Percentiles rank a stretch among this genome's conserved stretches.
Conservation (phyloP, 164 flowering plant species). For the Aristolochia californica region DNA sequence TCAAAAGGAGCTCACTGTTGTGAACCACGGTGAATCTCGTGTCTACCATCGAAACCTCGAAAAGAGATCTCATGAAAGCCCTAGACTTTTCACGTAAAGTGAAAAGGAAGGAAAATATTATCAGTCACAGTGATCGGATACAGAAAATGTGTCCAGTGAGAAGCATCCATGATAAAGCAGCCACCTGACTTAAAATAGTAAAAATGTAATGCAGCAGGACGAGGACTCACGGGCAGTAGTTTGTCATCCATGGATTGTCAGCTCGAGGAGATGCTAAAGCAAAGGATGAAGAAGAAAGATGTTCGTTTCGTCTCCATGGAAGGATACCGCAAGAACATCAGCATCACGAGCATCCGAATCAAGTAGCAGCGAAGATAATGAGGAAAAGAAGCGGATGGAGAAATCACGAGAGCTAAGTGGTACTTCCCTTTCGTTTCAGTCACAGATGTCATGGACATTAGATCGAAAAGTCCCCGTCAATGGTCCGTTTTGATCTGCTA, state of each 20-base stretch:
- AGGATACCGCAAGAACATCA: too few species aligned
- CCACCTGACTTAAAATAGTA: too few species aligned
- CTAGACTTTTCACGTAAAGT: conserved; percentile 10
- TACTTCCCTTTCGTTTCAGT: not conserved
- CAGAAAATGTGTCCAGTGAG: too few species aligned
- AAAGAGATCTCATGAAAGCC: conserved; percentile 5
- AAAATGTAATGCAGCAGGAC: not conserved
- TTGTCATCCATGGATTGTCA: not conserved
- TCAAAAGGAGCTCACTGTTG: not conserved
- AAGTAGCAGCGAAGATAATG: too few species aligned
- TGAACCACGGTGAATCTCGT: conserved; percentile 7
- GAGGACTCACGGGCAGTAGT: not conserved
- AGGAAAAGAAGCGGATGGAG: too few species aligned
- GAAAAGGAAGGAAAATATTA: not conserved
- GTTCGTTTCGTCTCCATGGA: too few species aligned
- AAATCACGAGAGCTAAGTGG: too few species aligned
- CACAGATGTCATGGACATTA: conserved; percentile 1
- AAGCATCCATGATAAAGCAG: too few species aligned
- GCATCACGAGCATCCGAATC: too few species aligned
- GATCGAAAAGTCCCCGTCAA: not conserved
- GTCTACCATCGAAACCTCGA: conserved; percentile 1
- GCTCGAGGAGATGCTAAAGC: too few species aligned
- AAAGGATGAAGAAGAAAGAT: too few species aligned
- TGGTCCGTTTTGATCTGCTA: not conserved
- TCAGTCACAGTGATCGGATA: too few species aligned